These are phyloP conservation scores for Fusarium begoniae DNA, from an alignment of 2,329 filamentous ascomycete species.

Conservation along the genomic window DNA sequence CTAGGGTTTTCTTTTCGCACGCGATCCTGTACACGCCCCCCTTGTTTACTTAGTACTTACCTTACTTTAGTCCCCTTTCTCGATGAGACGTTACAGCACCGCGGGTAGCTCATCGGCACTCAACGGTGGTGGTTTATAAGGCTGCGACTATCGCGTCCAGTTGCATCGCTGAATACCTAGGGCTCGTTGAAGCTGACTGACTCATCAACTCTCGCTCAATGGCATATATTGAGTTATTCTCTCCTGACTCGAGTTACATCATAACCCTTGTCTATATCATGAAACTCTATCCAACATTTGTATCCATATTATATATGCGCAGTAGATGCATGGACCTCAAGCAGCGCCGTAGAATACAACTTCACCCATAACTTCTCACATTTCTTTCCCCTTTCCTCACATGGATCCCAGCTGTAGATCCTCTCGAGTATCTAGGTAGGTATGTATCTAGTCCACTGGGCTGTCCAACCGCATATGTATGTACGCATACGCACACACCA, in stretches of 20 bases:
- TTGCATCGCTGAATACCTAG: background rate
- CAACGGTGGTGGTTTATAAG: background rate
- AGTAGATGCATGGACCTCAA: conserved; percentile 17
- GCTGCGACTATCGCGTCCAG: background rate
- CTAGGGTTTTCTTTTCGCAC: conserved; percentile 3
- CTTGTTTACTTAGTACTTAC: conserved; percentile 8
- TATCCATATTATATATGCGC: conserved; percentile 21
- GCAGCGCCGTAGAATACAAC: conserved; percentile 28
- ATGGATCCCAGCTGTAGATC: conserved; percentile 29
- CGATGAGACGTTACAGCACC: conserved; percentile 17
- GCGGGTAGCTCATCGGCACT: conserved; percentile 20
- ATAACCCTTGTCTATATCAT: conserved; percentile 20
- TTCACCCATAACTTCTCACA: conserved; percentile 18
- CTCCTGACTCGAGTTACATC: background rate
- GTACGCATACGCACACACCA: conserved; percentile 18
- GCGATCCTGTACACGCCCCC: conserved; percentile 24
- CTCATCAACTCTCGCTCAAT: no score
- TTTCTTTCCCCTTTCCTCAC: background rate
- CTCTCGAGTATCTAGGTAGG: background rate
- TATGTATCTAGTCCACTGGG: background rate
- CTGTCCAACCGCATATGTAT: conserved; percentile 2
- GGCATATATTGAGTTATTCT: background rate
- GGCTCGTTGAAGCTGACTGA: background rate
- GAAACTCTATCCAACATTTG: conserved; percentile 1
- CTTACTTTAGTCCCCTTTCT: conserved; percentile 3